Base-by-base conservation (phyloP, 352 stramenopile species). In the Phytopythium delawarense region DNA sequence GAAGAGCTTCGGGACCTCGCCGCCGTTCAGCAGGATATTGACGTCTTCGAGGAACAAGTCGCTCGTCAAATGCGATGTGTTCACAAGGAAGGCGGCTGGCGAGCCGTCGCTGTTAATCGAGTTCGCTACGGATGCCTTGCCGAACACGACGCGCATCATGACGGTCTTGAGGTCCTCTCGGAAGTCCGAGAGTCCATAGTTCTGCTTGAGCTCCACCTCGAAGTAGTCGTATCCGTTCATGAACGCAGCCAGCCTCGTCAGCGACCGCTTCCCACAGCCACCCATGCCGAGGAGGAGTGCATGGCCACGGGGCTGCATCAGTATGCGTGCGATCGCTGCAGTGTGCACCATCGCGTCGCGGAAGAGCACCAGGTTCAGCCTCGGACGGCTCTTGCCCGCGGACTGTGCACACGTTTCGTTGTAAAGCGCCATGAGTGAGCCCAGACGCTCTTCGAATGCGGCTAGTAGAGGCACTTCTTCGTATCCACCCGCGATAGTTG, bases 1-100 rank as follows among this genome's bases (percentile, higher is more conserved):
- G 46, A 97, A 97, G 1, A 97, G 71, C 50, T 96, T 92, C 0
- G 89, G 88, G 21, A 97, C 94, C 16, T 92, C 75, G 11, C 82
- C 90, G 34, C 79, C 84, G 40, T 89, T 94, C 23, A 97, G 61
- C n/a, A 97, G 65, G 2, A 89, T 89, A 67, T 97, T 97, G 58
- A 97, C 74, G 59, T 94, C 91, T 55, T 96, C 88, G 4, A 97
- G 61, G 62, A 96, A 93, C 0, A 61, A 53, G 32, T 97, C 90
- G n/a, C 80, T 90, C 20, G 84, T 69, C n/a, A 97, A 71, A 61
- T 96, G 85, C 0, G 76, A 76, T 21, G 97, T 89, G 13, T 88
- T 96, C 16, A 97, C 54, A 15, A 97, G 70, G 49, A 97, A 78
- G 25, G 94, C 78, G 0, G 80, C 78, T 0, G 89, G 86, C 4